Conservation (phyloP, 345 rosid species). For the Syzygium grande region DNA sequence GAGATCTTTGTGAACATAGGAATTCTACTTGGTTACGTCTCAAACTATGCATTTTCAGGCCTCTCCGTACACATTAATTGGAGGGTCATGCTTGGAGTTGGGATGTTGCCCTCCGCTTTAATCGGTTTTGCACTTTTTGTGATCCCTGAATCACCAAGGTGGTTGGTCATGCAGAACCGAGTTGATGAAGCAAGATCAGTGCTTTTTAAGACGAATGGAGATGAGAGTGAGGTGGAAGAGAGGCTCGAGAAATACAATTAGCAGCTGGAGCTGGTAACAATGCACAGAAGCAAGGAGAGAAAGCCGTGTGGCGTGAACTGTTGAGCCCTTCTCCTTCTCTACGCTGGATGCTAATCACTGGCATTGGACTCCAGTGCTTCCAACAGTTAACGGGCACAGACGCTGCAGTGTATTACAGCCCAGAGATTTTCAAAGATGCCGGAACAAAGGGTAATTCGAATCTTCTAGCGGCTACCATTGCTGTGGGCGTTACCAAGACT, state of each 20-base stretch:
- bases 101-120: slow-evolving; percentile 67
- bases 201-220: slow-evolving; percentile 56
- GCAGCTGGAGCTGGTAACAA: slow-evolving; percentile 45
- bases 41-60: slow-evolving; percentile 72
- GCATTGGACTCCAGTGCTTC: slow-evolving; percentile 85
- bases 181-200: slow-evolving; percentile 69
- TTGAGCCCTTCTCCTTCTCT: slow-evolving; percentile 61
- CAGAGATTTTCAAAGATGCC: slow-evolving; percentile 56
- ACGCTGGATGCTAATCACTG: slow-evolving; percentile 59
- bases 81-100: slow-evolving; percentile 90
- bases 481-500: slow-evolving; percentile 66
- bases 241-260: slow-evolving; percentile 58
- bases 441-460: slow-evolving; percentile 47
- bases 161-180: slow-evolving; percentile 78
- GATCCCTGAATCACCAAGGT: slow-evolving; percentile 91
- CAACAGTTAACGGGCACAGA: slow-evolving; percentile 78
- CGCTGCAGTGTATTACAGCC: slow-evolving; percentile 76
- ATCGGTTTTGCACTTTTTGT: slow-evolving; percentile 64
- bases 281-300: slow-evolving; percentile 35
- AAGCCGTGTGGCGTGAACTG: slow-evolving; percentile 66
- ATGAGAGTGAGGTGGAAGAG: slow-evolving; percentile 61
- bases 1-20: slow-evolving; percentile 78
- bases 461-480: slow-evolving; percentile 64
- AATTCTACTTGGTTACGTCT: slow-evolving; percentile 82
- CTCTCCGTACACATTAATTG: slow-evolving; percentile 64